Conservation (phyloP, 2,329 filamentous ascomycete genomes). For the Cadophora sp. region DNA sequence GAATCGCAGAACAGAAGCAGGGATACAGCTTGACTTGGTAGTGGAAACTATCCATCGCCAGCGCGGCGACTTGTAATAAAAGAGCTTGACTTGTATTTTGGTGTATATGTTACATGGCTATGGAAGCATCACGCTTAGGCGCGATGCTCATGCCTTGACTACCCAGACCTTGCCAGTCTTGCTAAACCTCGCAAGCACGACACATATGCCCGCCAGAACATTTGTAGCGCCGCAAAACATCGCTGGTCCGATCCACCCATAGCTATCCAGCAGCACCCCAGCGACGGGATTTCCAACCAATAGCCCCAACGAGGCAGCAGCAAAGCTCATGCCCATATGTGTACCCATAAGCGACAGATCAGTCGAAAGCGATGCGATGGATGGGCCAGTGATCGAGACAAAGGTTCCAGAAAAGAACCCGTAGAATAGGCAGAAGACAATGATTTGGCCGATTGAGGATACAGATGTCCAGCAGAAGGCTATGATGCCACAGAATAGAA, state of each 20-base stretch:
- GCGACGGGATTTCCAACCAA: slow-evolving; percentile 45
- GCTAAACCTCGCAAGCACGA: slow-evolving; percentile 39
- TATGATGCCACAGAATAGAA: slow-evolving; percentile 56
- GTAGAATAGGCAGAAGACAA: slow-evolving; percentile 69
- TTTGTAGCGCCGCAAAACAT: slow-evolving; percentile 66
- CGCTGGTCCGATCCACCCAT: slow-evolving; percentile 45
- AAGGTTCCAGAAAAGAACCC: slow-evolving; percentile 74
- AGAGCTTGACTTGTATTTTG: background rate
- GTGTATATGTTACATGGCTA: background rate
- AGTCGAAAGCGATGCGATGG: slow-evolving; percentile 29
- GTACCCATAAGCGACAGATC: slow-evolving; percentile 60
- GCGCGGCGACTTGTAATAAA: background rate
- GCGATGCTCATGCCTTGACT: slow-evolving; percentile 22
- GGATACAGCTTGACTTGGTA: too few species aligned
- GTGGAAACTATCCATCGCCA: background rate
- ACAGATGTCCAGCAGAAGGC: slow-evolving; percentile 58
- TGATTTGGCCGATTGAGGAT: slow-evolving; percentile 57
- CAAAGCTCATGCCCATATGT: slow-evolving; percentile 54
- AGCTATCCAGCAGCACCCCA: slow-evolving; percentile 61
- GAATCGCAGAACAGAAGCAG: too few species aligned
- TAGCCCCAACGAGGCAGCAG: slow-evolving; percentile 52
- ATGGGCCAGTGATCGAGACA: slow-evolving; percentile 46
- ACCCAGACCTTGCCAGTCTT: slow-evolving; percentile 26
- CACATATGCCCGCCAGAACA: slow-evolving; percentile 48
- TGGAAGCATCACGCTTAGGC: background rate